A percentile compares a stretch with the other conserved stretches of the same genome.
Evolutionary conservation across 2,329 filamentous ascomycete genomes (phyloP).

Genomic region (Nothophaeocryptopus gaeumannii): DNA sequence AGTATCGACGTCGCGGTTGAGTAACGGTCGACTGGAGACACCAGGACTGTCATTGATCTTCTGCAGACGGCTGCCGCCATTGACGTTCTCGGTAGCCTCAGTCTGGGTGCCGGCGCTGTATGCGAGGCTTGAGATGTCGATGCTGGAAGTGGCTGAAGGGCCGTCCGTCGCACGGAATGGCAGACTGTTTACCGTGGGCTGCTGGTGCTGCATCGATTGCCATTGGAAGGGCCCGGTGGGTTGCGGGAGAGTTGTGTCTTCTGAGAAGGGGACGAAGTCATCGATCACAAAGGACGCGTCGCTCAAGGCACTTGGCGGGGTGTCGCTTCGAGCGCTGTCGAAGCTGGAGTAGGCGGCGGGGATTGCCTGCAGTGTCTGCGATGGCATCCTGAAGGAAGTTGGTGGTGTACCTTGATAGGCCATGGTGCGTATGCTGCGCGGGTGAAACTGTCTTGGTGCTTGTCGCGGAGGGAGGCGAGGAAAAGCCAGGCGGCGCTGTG

Average conservation of each 20-base stretch:
- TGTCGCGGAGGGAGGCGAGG: constrained; percentile 1
- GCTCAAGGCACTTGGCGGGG: constrained; percentile 1
- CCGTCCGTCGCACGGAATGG: background rate
- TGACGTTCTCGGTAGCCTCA: too few relatives aligned
- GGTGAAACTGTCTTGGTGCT: constrained; percentile 10
- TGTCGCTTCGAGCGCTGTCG: background rate
- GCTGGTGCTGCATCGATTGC: background rate
- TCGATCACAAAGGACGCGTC: constrained; percentile 2
- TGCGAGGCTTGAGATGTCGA: too few relatives aligned
- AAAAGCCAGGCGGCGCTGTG: background rate
- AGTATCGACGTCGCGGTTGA: constrained; percentile 16
- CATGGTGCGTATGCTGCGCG: constrained; percentile 8
- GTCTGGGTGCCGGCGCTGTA: too few relatives aligned
- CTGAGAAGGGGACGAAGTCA: background rate
- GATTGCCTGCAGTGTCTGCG: too few relatives aligned
- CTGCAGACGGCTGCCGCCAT: background rate
- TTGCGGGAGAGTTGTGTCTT: background rate
- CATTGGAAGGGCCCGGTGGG: too few relatives aligned
- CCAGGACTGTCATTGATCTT: background rate
- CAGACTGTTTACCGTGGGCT: background rate
- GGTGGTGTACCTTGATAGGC: background rate
- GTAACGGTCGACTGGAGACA: background rate
- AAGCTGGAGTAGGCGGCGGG: constrained; percentile 1
- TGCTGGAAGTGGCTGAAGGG: too few relatives aligned
- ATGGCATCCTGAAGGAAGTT: too few relatives aligned